These are phyloP conservation scores for Trichoderma erinaceum DNA, from an alignment of 495 filamentous ascomycete genomes.

Conservation along the genomic window DNA sequence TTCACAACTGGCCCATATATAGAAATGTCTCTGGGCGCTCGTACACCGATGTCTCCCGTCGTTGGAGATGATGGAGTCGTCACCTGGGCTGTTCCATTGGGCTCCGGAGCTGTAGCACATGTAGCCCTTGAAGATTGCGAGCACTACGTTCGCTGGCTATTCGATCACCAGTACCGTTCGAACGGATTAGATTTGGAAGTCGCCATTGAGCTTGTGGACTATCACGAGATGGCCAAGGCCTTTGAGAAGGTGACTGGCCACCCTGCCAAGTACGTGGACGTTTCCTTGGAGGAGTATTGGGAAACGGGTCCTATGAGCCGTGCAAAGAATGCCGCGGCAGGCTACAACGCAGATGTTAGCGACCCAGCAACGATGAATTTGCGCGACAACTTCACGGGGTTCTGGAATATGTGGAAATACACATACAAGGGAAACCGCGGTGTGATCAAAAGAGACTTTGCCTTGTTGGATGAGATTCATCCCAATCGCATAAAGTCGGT, in stretches of 20 bases:
- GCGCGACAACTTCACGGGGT: conserved; percentile 49
- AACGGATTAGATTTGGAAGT: conserved; percentile 48
- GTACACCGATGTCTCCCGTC: conserved; percentile 32
- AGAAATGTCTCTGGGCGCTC: conserved; percentile 39
- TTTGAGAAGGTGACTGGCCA: conserved; percentile 50
- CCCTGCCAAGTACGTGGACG: conserved; percentile 37
- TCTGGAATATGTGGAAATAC: conserved; percentile 39
- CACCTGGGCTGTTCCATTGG: conserved; percentile 41
- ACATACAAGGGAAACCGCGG: conserved; percentile 24
- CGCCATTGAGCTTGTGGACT: conserved; percentile 42
- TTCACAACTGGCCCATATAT: conserved; percentile 51
- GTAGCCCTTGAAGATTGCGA: conserved; percentile 49
- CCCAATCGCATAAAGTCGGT: conserved; percentile 43
- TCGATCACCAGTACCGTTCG: conserved; percentile 43
- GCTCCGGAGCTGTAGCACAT: conserved; percentile 36
- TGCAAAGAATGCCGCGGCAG: conserved; percentile 27
- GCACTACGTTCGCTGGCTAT: conserved; percentile 50
- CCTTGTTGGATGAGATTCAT: conserved; percentile 46
- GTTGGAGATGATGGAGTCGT: conserved; percentile 35
- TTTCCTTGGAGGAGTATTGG: conserved; percentile 38
- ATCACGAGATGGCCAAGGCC: conserved; percentile 40
- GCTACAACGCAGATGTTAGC: conserved; percentile 25
- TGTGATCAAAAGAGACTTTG: conserved; percentile 43
- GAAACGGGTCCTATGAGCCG: conserved; percentile 18
- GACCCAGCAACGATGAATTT: conserved; percentile 42